A percentile compares a stretch with the other conserved stretches of the same genome.
Conservation (phyloP, 768 basidiomycete genomes). For the Antrodiella citrinella region DNA sequence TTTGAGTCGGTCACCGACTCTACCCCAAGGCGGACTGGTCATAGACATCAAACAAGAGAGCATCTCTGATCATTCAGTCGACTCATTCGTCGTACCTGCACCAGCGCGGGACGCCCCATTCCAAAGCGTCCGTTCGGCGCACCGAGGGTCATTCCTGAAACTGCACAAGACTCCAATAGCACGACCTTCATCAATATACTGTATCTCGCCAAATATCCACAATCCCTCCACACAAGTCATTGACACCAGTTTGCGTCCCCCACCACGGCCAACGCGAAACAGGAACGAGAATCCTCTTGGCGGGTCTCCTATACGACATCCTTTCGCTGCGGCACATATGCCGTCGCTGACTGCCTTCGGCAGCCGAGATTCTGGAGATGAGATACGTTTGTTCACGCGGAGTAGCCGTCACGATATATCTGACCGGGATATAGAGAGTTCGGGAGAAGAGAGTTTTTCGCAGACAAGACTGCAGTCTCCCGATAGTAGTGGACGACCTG, state of each 20-base stretch:
- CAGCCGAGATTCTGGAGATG: slow-evolving; percentile 1
- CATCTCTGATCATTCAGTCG: background rate
- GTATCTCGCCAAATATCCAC: no score
- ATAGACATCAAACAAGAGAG: background rate
- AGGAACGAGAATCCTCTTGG: background rate
- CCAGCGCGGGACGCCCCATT: no score
- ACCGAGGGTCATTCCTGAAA: no score
- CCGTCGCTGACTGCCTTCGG: slow-evolving; percentile 17
- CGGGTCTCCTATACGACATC: background rate
- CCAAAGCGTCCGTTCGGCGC: no score
- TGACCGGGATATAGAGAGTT: background rate
- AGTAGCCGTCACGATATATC: no score
- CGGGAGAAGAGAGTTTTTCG: background rate
- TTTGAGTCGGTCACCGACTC: background rate
- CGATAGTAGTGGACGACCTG: background rate
- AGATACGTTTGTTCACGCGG: background rate
- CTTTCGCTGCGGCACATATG: slow-evolving; percentile 1
- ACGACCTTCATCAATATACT: no score
- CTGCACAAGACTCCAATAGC: no score
- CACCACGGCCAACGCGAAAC: slow-evolving; percentile 1
- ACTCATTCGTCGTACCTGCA: no score
- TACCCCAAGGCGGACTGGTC: background rate
- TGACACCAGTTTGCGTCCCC: background rate
- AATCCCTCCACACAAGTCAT: background rate
- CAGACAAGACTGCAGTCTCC: background rate